Base-by-base conservation (phyloP, 306 rosid species). In the Vicia faba region DNA sequence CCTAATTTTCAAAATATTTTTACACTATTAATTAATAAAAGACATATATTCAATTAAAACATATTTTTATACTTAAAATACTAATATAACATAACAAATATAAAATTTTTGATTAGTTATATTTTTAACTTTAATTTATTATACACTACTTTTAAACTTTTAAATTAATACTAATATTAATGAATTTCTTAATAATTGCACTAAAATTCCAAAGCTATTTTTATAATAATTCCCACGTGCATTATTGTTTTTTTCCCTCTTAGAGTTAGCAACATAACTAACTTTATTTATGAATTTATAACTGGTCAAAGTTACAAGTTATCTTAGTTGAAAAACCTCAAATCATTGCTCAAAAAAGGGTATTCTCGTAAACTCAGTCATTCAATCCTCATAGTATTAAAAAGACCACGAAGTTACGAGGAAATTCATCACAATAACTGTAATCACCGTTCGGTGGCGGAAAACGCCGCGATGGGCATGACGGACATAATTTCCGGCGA, bases 401-500 rank as follows among this genome's bases (percentile, higher is more conserved):
- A 64, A 63, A 26, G 25, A 45, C 11, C 11, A 45, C 54, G 55
- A 45, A 64, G 23, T 43, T 49, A 12, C 66, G 0, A 61, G 4
- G 66, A 61, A 61, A 39, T 18, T 49, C 11, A 8, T 13, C 11
- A 36, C 46, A 6, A 9, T 3, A 12, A 39, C 33, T 39, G 19
- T 3, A 25, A 60, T 11, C 66, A 38, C 29, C 15, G 29, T 1
- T 5, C 25, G 8, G 48, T 39, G 66, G 66, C 50, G 50, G 33
- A 4, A 61, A 7, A 11, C 18, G 33, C 18, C 66, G 5, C 31
- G 25, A 92, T 89, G 96, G 82, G 57, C 2, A 19, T 88, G 6
- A 66, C 84, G 16, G 97, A 93, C 46, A 58, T 86, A 25, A 73
- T 92, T 75, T 78, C 78, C 56, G 82, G 82, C 57, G 96, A 89